phyloP scores from a whole-genome alignment of 73 alveolate genomes.

The Blepharisma stoltei region DNA sequence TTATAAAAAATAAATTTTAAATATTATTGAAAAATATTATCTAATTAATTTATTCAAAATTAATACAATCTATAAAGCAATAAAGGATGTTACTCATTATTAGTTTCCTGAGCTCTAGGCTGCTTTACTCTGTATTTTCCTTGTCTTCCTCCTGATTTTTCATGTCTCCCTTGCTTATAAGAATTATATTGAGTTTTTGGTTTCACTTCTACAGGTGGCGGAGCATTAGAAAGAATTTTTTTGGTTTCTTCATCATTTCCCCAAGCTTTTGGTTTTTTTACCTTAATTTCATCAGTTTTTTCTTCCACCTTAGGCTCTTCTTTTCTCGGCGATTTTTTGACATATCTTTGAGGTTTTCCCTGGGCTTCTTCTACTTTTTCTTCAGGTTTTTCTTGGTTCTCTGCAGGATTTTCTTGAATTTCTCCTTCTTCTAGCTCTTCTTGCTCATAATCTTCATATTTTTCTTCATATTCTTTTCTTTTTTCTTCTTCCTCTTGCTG shows the following conservation, averaged over 20 bases:
- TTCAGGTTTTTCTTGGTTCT: neutral
- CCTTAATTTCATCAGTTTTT: neutral
- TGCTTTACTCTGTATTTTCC: neutral
- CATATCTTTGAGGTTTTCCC: neutral
- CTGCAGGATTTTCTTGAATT: neutral
- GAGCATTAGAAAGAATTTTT: neutral
- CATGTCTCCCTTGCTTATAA: neutral
- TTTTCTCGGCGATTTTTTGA: neutral
- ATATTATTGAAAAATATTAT: too few species aligned
- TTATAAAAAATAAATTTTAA: too few species aligned
- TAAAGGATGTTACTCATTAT: too few species aligned
- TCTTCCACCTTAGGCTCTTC: neutral
- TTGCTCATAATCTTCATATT: neutral
- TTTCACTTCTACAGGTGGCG: neutral
- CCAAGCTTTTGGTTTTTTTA: too few species aligned
- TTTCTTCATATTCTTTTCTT: neutral
- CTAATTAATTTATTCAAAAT: too few species aligned
- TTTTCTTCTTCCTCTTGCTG: neutral
- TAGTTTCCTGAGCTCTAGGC: too few species aligned
- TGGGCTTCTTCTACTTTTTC: neutral
- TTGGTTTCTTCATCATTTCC: neutral
- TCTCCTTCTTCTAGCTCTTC: neutral
- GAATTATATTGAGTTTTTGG: neutral
- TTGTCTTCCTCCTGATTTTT: neutral
- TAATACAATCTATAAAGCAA: too few species aligned